These are phyloP conservation scores for Pseudonitzschia multiseries DNA, from an alignment of 108 stramenopile genomes.

Conservation along the genomic window DNA sequence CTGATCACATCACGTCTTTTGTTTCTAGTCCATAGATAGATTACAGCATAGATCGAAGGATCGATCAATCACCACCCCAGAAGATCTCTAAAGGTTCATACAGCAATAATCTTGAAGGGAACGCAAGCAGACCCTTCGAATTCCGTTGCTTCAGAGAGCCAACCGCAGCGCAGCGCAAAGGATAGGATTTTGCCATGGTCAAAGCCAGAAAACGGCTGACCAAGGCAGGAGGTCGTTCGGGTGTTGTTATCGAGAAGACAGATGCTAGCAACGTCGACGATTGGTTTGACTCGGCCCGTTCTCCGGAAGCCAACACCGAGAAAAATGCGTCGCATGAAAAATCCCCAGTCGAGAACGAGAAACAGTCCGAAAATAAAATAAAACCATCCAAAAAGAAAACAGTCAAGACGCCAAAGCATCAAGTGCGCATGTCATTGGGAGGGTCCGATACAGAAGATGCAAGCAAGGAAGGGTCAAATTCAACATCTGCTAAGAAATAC, in stretches of 20 bases:
- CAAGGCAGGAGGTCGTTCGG: conserved; percentile 1
- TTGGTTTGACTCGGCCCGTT: conserved; percentile 16
- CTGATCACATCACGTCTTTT: too few species aligned
- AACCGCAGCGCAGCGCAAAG: background rate
- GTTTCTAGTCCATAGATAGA: too few species aligned
- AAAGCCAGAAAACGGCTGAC: conserved; percentile 8
- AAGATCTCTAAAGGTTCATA: too few species aligned
- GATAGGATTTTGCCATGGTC: background rate
- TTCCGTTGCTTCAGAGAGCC: background rate
- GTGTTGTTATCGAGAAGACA: background rate
- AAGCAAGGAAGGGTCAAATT: background rate
- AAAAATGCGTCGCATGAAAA: background rate
- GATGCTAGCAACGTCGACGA: conserved; percentile 2
- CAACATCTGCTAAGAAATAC: conserved; percentile 17
- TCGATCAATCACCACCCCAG: too few species aligned
- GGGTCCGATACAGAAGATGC: conserved; percentile 8
- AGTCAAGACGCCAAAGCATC: conserved; percentile 15
- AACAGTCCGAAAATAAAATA: background rate
- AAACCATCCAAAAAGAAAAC: conserved; percentile 7
- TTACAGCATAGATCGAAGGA: too few species aligned
- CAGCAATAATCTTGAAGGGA: too few species aligned
- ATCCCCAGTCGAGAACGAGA: background rate
- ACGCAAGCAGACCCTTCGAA: too few species aligned
- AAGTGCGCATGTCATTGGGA: conserved; percentile 4
- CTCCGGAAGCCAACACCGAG: conserved; percentile 7